Conservation (phyloP, 2,329 filamentous ascomycete species). For the Chrysoporthe puriensis region DNA sequence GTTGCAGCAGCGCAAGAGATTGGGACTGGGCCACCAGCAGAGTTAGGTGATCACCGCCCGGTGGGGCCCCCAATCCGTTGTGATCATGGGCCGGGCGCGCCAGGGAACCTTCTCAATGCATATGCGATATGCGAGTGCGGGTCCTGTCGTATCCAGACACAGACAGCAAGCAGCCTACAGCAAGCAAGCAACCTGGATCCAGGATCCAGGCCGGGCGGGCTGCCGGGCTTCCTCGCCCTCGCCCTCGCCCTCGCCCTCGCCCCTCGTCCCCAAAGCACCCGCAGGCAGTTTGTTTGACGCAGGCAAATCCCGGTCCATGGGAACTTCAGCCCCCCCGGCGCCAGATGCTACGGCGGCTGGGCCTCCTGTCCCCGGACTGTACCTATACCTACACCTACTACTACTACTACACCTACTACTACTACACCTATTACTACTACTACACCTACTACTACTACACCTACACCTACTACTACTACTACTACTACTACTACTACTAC, state of each 20-base stretch:
- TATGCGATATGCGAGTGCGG: neutral
- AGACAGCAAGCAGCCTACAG: too few species aligned
- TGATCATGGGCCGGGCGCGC: neutral
- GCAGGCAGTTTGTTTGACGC: conserved; percentile 10
- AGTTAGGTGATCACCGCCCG: too few species aligned
- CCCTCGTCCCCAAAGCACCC: conserved; percentile 11
- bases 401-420: too few species aligned
- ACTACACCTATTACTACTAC: too few species aligned
- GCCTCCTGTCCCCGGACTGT: too few species aligned
- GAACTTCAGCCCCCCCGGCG: conserved; percentile 17
- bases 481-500: too few species aligned
- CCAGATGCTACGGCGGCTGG: neutral
- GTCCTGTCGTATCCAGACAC: neutral
- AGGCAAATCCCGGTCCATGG: conserved; percentile 24
- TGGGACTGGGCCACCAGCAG: too few species aligned
- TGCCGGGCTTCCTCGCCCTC: conserved; percentile 16
- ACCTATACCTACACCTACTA: too few species aligned
- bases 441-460: too few species aligned
- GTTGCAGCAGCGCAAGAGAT: too few species aligned
- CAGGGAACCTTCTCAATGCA: neutral
- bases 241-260: too few species aligned
- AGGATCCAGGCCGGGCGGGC: neutral
- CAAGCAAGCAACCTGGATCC: conserved; percentile 1
- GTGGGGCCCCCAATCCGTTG: neutral
- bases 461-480: too few species aligned